These are phyloP conservation scores for Colletotrichum salicis DNA, from an alignment of 2,329 filamentous ascomycete species.

Conservation along the genomic window DNA sequence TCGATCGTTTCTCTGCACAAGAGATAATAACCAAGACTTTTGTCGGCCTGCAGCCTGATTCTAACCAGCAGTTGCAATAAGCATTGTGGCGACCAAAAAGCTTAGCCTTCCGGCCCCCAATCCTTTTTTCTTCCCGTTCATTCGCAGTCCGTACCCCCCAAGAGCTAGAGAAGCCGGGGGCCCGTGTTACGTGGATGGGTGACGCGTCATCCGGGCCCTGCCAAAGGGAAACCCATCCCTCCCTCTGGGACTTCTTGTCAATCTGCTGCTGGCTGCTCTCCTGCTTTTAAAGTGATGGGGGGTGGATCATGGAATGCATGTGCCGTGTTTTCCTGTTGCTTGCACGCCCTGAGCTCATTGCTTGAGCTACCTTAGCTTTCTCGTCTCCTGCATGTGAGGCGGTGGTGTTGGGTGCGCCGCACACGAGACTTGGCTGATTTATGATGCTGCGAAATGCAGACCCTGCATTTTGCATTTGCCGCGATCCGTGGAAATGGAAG, in stretches of 20 bases:
- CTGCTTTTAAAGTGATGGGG: background rate
- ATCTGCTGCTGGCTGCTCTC: background rate
- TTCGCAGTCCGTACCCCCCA: background rate
- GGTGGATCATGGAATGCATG: background rate
- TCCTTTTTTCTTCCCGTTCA: background rate
- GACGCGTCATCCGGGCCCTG: constrained; percentile 19
- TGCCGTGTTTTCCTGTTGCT: background rate
- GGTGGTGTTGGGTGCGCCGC: no score
- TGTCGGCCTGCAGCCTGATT: constrained; percentile 24
- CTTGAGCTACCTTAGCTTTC: background rate
- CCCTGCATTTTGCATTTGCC: background rate
- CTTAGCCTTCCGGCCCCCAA: constrained; percentile 29
- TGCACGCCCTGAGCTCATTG: background rate
- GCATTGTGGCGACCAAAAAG: constrained; percentile 25
- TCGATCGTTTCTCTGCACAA: background rate
- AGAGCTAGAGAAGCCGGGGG: constrained; percentile 3
- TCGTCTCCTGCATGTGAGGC: background rate
- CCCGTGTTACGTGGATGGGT: constrained; percentile 25
- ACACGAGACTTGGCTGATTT: background rate
- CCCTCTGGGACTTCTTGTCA: background rate
- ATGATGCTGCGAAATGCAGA: background rate
- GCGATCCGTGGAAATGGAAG: no score
- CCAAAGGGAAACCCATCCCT: background rate
- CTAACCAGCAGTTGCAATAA: constrained; percentile 26
- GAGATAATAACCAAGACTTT: background rate